Percentiles rank a stretch among this genome's conserved stretches.
phyloP scores from a whole-genome alignment of 345 rosid species.

The Gossypium arboreum region DNA sequence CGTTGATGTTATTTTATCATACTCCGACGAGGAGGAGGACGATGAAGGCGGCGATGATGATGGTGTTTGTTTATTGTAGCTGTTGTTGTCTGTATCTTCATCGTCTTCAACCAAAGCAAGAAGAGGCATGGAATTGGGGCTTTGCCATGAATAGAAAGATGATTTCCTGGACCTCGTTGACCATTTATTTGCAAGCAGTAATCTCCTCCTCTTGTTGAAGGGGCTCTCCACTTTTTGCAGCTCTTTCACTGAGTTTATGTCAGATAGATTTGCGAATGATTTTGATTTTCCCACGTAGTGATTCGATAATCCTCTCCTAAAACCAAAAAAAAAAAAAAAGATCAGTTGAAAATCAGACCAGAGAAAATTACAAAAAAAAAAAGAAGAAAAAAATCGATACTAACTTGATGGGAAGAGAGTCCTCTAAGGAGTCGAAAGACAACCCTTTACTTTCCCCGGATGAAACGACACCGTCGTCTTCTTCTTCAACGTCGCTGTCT shows the following conservation, averaged over 20 bases:
- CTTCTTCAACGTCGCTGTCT: slow-evolving; percentile 34
- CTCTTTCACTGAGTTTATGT: slow-evolving; percentile 44
- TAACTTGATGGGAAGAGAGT: slow-evolving; percentile 67
- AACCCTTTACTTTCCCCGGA: slow-evolving; percentile 23
- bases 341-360: not conserved
- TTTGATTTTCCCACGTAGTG: slow-evolving; percentile 77
- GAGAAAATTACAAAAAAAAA: not conserved
- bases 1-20: not conserved
- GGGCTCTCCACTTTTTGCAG: slow-evolving; percentile 66
- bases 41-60: slow-evolving; percentile 10
- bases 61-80: not conserved
- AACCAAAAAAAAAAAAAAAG: not conserved
- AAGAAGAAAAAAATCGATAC: not conserved
- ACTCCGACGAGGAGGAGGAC: not conserved
- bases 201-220: slow-evolving; percentile 70
- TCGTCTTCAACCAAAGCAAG: slow-evolving; percentile 48
- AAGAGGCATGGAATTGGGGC: slow-evolving; percentile 77
- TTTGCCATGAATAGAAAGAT: slow-evolving; percentile 42
- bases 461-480: slow-evolving; percentile 33
- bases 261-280: slow-evolving; percentile 65
- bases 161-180: slow-evolving; percentile 29
- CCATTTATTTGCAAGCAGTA: slow-evolving; percentile 48
- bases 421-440: slow-evolving; percentile 45
- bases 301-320: slow-evolving; percentile 73
- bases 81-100: not conserved